phyloP scores from a whole-genome alignment of 1,139 yeast genomes.

The Geotrichum bryndzae region DNA sequence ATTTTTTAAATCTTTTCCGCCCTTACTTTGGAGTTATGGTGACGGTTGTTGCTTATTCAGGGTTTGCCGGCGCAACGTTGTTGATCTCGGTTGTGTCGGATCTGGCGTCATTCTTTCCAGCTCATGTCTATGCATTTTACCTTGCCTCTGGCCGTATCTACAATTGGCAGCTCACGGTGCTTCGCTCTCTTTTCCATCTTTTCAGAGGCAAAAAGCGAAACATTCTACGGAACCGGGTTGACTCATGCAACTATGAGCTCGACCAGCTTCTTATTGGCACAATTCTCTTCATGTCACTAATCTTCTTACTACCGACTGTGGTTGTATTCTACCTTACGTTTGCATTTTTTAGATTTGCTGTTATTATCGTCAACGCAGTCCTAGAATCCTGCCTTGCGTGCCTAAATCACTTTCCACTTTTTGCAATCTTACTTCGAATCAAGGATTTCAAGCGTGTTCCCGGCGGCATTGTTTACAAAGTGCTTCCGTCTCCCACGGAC shows the following conservation, averaged over 20 bases:
- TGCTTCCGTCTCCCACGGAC: constrained; percentile 17
- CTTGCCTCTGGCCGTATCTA: constrained; percentile 73
- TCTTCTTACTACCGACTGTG: constrained; percentile 80
- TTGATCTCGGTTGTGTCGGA: constrained; percentile 64
- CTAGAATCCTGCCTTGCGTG: constrained; percentile 60
- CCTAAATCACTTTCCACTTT: constrained; percentile 79
- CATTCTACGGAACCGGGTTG: constrained; percentile 76
- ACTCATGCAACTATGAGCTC: constrained; percentile 71
- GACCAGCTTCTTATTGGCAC: constrained; percentile 89
- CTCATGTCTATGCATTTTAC: constrained; percentile 74
- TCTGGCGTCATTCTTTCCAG: constrained; percentile 52
- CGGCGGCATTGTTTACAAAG: constrained; percentile 64
- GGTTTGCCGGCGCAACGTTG: constrained; percentile 57
- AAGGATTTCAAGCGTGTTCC: constrained; percentile 84
- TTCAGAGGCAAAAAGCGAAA: constrained; percentile 89
- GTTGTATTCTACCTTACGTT: constrained; percentile 77
- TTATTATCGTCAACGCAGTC: constrained; percentile 46
- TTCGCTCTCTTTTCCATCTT: constrained; percentile 71
- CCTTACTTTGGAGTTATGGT: constrained; percentile 36
- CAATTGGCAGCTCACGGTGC: constrained; percentile 62
- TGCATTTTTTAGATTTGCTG: constrained; percentile 51
- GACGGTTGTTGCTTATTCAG: constrained; percentile 39
- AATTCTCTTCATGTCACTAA: constrained; percentile 69
- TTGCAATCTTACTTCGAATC: constrained; percentile 67
- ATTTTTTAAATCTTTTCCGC: constrained; percentile 24